A percentile compares a stretch with the other conserved stretches of the same genome.
Conservation (phyloP, 78 protist species). For the Chrysochromulina parva region DNA sequence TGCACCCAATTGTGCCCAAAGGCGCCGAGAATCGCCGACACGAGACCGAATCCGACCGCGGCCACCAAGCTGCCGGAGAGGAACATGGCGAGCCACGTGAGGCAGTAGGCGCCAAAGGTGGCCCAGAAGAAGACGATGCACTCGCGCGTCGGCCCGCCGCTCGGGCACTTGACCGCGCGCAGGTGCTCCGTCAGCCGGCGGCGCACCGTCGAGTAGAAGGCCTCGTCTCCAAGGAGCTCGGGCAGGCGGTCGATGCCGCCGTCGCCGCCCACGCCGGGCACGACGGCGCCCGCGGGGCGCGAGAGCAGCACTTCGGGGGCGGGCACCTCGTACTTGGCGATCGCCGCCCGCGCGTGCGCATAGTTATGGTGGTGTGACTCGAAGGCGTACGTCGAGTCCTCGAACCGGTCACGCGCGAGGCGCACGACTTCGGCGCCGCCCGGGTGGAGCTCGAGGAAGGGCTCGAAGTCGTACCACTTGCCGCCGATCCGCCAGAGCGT, state of each 20-base stretch:
- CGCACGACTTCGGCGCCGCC: not conserved
- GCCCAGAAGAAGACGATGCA: not conserved
- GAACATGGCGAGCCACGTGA: not conserved
- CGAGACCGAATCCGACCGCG: not conserved
- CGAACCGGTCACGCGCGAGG: slow-evolving; percentile 4
- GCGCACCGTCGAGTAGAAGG: slow-evolving; percentile 4
- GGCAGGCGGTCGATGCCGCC: not conserved
- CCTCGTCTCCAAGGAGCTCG: not conserved
- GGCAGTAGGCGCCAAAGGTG: not conserved
- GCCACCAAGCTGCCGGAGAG: not conserved
- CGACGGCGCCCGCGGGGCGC: not conserved
- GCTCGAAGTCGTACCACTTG: not conserved
- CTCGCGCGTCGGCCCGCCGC: not conserved
- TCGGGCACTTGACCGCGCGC: not conserved
- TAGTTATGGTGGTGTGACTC: not conserved
- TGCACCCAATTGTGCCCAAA: slow-evolving; percentile 25
- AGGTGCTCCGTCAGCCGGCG: not conserved
- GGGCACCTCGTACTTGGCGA: not conserved
- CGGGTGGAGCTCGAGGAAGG: not conserved
- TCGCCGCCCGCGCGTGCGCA: not conserved
- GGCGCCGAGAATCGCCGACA: not conserved
- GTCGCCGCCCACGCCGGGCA: not conserved
- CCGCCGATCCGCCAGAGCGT: not conserved
- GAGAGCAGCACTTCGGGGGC: not conserved
- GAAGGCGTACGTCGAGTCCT: not conserved